Evolutionary conservation across 2,329 filamentous ascomycete species (phyloP).

Genomic region (Alternaria incomplexa): DNA sequence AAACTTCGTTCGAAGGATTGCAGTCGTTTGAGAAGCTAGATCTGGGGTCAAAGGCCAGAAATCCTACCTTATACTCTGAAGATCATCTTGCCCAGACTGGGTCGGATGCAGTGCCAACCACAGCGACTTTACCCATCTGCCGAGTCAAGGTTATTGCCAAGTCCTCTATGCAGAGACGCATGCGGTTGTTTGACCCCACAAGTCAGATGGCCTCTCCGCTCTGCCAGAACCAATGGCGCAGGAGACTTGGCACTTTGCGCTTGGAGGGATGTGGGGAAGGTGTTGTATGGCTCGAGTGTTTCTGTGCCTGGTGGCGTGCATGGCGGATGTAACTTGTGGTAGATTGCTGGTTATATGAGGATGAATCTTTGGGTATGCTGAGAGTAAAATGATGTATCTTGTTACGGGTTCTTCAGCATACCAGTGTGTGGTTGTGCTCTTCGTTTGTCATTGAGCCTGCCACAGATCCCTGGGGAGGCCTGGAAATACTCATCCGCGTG

Average conservation of each 20-base stretch:
- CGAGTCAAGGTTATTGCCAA: slow-evolving; percentile 26
- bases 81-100: slow-evolving; percentile 23
- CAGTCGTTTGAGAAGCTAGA: background rate
- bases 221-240: slow-evolving; percentile 12
- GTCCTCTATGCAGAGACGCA: slow-evolving; percentile 1
- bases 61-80: slow-evolving; percentile 25
- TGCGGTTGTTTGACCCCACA: slow-evolving; percentile 36
- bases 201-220: slow-evolving; percentile 11
- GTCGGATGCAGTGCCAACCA: slow-evolving; percentile 12
- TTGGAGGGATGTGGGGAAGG: slow-evolving; percentile 36
- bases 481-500: slow-evolving; percentile 3
- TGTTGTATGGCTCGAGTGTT: background rate
- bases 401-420: background rate
- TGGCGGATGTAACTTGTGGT: background rate
- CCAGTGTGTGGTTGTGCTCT: background rate
- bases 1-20: background rate
- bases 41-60: slow-evolving; percentile 1
- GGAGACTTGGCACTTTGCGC: slow-evolving; percentile 25
- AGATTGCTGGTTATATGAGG: background rate
- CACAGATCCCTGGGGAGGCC: background rate
- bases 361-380: background rate
- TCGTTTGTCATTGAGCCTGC: no score
- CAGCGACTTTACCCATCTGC: slow-evolving; percentile 38
- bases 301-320: background rate
- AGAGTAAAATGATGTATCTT: background rate